phyloP scores from a whole-genome alignment of 768 basidiomycete genomes.

The Tylopilus cervinicoccineus region DNA sequence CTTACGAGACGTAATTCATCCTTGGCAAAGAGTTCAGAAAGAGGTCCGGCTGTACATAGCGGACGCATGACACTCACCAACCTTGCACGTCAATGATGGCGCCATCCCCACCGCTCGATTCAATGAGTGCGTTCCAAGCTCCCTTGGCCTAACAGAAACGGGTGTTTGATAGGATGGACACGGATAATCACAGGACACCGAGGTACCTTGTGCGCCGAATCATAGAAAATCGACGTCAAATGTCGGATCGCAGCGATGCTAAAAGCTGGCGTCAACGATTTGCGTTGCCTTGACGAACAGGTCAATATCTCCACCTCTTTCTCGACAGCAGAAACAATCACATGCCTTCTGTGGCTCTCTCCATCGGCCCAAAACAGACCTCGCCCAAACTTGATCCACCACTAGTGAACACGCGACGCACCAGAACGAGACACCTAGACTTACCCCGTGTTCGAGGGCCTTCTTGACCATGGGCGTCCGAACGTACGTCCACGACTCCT shows the following conservation, averaged over 20 bases:
- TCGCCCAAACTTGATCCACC: constrained; percentile 24
- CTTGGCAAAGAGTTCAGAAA: constrained; percentile 3
- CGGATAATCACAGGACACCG: too few relatives aligned
- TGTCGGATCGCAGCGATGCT: constrained; percentile 22
- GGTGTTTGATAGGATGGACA: background rate
- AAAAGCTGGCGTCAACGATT: constrained; percentile 25
- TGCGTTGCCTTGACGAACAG: constrained; percentile 20
- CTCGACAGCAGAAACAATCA: background rate
- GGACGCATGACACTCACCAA: constrained; percentile 20
- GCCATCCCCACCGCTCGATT: constrained; percentile 14
- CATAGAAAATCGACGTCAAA: constrained; percentile 22
- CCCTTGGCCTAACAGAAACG: constrained; percentile 21
- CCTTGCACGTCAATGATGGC: constrained; percentile 37
- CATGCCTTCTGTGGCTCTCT: constrained; percentile 42
- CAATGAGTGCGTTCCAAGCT: constrained; percentile 29
- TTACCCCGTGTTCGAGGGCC: constrained; percentile 29
- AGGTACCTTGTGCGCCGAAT: constrained; percentile 27
- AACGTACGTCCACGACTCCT: constrained; percentile 33
- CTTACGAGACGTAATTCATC: constrained; percentile 36
- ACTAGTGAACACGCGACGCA: background rate
- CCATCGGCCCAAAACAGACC: constrained; percentile 33
- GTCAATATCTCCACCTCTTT: background rate
- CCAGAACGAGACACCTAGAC: background rate
- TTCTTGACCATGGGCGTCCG: constrained; percentile 33
- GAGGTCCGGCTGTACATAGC: background rate